Evolutionary conservation across 805 yeast genomes (phyloP).

Genomic region (Starmera quercuum): DNA sequence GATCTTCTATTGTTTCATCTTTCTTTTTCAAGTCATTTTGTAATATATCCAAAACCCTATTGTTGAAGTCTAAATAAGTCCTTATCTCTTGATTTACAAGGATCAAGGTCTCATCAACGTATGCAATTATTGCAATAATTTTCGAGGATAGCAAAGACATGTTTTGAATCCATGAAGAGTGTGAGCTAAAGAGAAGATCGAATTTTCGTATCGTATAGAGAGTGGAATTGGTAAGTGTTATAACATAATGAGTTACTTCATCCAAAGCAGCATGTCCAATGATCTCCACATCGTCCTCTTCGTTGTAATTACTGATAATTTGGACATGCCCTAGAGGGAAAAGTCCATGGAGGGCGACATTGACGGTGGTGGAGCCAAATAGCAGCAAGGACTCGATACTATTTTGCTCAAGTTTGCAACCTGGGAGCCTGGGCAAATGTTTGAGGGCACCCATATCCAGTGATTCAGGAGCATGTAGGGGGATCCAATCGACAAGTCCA

Average conservation of each 20-base stretch:
- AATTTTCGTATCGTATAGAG: slow-evolving; percentile 14
- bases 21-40: slow-evolving; percentile 23
- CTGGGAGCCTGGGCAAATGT: slow-evolving; percentile 30
- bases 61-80: slow-evolving; percentile 30
- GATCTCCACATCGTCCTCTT: slow-evolving; percentile 13
- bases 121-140: slow-evolving; percentile 19
- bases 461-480: slow-evolving; percentile 15
- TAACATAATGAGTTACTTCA: slow-evolving; percentile 9
- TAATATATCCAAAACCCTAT: slow-evolving; percentile 26
- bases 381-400: slow-evolving; percentile 17
- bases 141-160: slow-evolving; percentile 13
- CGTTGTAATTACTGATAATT: slow-evolving; percentile 3
- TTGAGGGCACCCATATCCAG: slow-evolving; percentile 23
- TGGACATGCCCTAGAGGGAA: slow-evolving; percentile 20
- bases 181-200: slow-evolving; percentile 4
- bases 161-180: slow-evolving; percentile 8
- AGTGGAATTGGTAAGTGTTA: slow-evolving; percentile 15
- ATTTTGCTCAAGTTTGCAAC: slow-evolving; percentile 17
- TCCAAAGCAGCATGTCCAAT: slow-evolving; percentile 6
- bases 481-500: background rate
- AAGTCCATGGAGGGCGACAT: slow-evolving; percentile 25
- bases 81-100: slow-evolving; percentile 23
- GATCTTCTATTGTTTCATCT: slow-evolving; percentile 26
- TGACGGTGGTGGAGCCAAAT: slow-evolving; percentile 16
- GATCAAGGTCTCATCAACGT: slow-evolving; percentile 25